Evolutionary conservation across 306 rosid genomes (phyloP), one percentile per base, ranked within the genome.

Genomic region (Glycine latifolia): DNA sequence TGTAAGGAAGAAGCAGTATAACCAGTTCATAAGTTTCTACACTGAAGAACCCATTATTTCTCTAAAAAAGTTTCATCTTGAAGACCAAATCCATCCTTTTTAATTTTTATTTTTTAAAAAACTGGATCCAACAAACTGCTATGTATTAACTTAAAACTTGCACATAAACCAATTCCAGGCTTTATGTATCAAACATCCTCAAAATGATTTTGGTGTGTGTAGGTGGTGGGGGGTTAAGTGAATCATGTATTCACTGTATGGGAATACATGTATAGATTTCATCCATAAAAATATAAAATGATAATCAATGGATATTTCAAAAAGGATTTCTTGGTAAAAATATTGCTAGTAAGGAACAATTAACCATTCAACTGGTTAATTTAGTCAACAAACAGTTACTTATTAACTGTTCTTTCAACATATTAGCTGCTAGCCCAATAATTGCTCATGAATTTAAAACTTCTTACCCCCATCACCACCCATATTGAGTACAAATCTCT

Each of bases 11-110:
- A 26, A 26, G 31, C 31, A 26, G 31, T 26, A 26, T 26, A 26
- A 26, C 31, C 31, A 26, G 31, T 26, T 26, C 31, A 26, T 26
- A 26, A 26, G 31, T 26, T 26, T 26, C 31, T 26, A 26, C 31
- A 26, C 31, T 26, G 31, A 26, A 26, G 1, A 26, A 26, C 31
- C 31, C 31, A 26, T 26, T 26, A 1, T 35, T 17, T 56, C 69
- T 55, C 17, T 5, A 43, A 26, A 67, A 55, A 39, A 66, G 67
- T 78, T 77, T 78, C 15, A 67, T 54, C 48, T 13, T 41, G 67
- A 49, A 76, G 60, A 7, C 70, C 44, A 44, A 35, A 56, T 39
- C 20, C 39, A 16, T 43, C 41, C 7, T 71, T 50, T 31, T 31
- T 2, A 33, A 62, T 41, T 41, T 61, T 26, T 37, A 11, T 8